These are phyloP conservation scores for Trichomonas tenax DNA, from an alignment of 208 protist genomes.

Conservation along the genomic window DNA sequence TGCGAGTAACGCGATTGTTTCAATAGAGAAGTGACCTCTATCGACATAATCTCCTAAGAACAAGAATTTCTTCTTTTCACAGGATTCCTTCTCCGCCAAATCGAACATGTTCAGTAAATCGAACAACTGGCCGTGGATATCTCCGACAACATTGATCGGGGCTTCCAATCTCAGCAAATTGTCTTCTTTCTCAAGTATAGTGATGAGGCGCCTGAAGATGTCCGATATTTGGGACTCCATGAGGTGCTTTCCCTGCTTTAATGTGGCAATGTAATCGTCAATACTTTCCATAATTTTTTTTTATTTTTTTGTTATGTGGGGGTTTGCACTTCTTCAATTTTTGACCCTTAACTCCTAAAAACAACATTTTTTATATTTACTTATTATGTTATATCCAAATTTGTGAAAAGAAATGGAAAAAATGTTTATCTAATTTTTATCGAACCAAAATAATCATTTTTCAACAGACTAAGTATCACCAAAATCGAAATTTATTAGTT, in stretches of 20 bases:
- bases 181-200: background rate
- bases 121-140: background rate
- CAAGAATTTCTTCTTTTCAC: background rate
- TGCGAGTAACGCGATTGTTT: background rate
- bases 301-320: background rate
- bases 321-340: too few relatives aligned
- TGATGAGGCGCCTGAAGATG: background rate
- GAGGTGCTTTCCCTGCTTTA: background rate
- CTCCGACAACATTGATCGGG: background rate
- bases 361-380: too few relatives aligned
- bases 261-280: background rate
- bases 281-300: background rate
- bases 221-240: background rate
- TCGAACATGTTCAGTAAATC: background rate
- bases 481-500: too few relatives aligned
- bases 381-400: too few relatives aligned
- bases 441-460: too few relatives aligned
- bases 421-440: too few relatives aligned
- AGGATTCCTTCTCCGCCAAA: background rate
- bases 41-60: constrained; percentile 23
- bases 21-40: background rate
- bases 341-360: too few relatives aligned
- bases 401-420: too few relatives aligned
- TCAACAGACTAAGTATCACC: too few relatives aligned
- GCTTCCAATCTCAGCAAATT: background rate